Evolutionary conservation across 2,329 filamentous ascomycete species (phyloP).

Genomic region (Botrytis pseudocinerea): DNA sequence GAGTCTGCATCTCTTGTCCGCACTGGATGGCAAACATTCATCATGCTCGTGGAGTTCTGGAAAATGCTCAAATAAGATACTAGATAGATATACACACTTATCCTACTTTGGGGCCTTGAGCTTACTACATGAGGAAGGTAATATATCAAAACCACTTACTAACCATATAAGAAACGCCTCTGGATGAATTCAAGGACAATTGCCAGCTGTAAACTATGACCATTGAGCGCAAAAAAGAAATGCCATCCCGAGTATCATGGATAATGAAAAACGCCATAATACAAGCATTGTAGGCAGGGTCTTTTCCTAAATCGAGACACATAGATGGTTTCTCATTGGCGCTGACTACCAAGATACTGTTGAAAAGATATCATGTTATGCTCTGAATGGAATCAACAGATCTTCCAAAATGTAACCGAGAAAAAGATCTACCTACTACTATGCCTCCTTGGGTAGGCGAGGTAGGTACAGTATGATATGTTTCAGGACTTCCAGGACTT

Average conservation of each 20-base stretch:
- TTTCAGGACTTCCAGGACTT: background rate
- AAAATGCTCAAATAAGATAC: background rate
- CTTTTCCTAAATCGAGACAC: background rate
- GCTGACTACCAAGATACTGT: background rate
- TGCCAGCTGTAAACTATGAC: background rate
- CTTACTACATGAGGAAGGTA: constrained; percentile 9
- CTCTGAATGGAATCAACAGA: background rate
- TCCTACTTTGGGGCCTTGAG: background rate
- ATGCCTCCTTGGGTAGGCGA: background rate
- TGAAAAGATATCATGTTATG: background rate
- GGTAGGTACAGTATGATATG: background rate
- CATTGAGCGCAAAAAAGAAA: background rate
- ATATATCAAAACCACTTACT: background rate
- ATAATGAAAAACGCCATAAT: background rate
- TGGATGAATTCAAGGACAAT: background rate
- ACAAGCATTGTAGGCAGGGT: background rate
- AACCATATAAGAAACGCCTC: constrained; percentile 13
- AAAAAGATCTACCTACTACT: background rate
- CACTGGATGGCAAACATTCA: background rate
- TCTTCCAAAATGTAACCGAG: background rate
- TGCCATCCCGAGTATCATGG: background rate
- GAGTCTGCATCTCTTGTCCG: background rate
- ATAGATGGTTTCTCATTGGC: background rate
- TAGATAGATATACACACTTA: background rate
- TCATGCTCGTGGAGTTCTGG: background rate